A percentile compares a stretch with the other conserved stretches of the same genome.
These are phyloP conservation scores for Monascus ruber DNA, from an alignment of 2,329 filamentous ascomycete genomes.

Conservation along the genomic window DNA sequence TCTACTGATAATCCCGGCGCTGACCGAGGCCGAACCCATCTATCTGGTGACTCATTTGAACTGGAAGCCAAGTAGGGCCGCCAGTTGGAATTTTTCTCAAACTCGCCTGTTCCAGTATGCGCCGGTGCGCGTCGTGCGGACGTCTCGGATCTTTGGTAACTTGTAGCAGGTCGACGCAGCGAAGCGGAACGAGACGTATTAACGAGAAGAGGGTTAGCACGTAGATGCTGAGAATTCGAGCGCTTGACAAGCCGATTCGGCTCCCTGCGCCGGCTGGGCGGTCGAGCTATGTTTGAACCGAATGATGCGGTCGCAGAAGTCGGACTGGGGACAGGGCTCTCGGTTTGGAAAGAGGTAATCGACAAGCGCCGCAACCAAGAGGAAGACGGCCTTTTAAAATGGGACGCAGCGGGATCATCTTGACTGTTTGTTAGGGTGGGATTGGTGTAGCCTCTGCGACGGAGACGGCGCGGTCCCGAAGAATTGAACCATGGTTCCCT, in stretches of 20 bases:
- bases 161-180: conserved; percentile 50
- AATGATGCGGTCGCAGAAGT: conserved; percentile 42
- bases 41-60: conserved; percentile 15
- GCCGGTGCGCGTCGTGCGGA: conserved; percentile 32
- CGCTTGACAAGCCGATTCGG: conserved; percentile 56
- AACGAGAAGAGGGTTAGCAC: conserved; percentile 26
- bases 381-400: conserved; percentile 30
- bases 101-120: conserved; percentile 4
- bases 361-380: conserved; percentile 50
- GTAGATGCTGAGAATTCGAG: conserved; percentile 41
- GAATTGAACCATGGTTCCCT: conserved; percentile 18
- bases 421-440: conserved; percentile 17
- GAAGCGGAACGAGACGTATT: conserved; percentile 33
- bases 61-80: conserved; percentile 27
- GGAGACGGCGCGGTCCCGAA: conserved; percentile 18
- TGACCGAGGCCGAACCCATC: conserved; percentile 30
- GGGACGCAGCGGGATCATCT: conserved; percentile 12
- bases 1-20: conserved; percentile 24
- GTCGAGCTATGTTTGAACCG: conserved; percentile 37
- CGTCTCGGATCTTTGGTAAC: conserved; percentile 49
- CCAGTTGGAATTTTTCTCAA: conserved; percentile 17
- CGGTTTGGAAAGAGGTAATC: conserved; percentile 36
- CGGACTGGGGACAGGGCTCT: conserved; percentile 37
- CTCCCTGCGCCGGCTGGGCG: conserved; percentile 18
- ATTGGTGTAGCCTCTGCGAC: conserved; percentile 26